Base-by-base conservation (phyloP, 768 basidiomycete genomes). In the Termitomyces sp. region DNA sequence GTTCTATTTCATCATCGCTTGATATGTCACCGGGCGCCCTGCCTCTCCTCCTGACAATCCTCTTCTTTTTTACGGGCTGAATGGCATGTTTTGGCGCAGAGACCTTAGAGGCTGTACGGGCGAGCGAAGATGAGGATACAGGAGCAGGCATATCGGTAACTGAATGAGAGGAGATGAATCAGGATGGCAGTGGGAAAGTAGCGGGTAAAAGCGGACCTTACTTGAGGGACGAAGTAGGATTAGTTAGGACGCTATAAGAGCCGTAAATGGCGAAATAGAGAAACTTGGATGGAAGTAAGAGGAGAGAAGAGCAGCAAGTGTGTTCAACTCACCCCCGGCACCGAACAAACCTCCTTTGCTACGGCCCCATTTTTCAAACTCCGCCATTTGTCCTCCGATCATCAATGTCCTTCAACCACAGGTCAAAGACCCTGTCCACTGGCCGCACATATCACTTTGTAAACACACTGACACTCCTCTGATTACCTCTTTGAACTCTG, bases 1-100 rank as follows among this genome's bases (percentile, higher is more conserved):
- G 79, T 72, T 81, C 81, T 50, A 91, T 76, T 68, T 91, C 89
- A 27, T 91, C 89, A 62, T 91, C 90, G 59, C 88, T 90, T 50
- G 82, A 85, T 29, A 85, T 73, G 33, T 71, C 77, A 53, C 75
- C 75, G 60, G 74, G 78, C 3, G 74, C 85, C 63, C 86, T 77
- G 33, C 86, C 86, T 62, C 89, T 76, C 55, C 89, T 80, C 64
- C 82, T 81, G 41, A 79, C 74, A 45, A 78, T 63, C 59, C 76
- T 71, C 57, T 71, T 74, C 65, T 77, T 78, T 70, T 73, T 76
- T 16, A 64, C 59, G 5, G 60, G 64, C 31, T 67, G 65, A 29
- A 53, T 64, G 70, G 69, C 73, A 57, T 69, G 59, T 59, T 75
- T 70, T 56, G 68, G 60, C 32, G 68, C 58, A 46, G 64, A 57